Percentiles rank a stretch among this genome's conserved stretches.
phyloP scores from a whole-genome alignment of 768 basidiomycete genomes.

The Pholiota microspora region DNA sequence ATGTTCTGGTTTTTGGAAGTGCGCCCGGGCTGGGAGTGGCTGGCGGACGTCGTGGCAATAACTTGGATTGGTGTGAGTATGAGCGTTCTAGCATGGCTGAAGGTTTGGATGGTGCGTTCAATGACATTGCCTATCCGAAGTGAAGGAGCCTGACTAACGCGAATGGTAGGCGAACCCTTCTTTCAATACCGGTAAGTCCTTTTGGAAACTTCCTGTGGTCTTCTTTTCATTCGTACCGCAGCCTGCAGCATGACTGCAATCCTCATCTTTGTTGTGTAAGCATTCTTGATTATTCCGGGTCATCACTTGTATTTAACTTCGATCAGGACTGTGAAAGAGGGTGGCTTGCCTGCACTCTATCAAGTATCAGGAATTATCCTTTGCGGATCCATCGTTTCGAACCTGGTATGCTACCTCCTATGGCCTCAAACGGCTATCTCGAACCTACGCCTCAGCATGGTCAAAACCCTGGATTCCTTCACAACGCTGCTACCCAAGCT shows the following conservation, averaged over 20 bases:
- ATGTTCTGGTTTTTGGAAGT: conserved; percentile 80
- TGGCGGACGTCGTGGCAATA: conserved; percentile 73
- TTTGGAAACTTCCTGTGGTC: background rate
- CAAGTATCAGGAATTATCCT: conserved; percentile 76
- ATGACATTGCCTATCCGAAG: background rate
- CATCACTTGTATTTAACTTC: background rate
- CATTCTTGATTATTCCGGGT: no score
- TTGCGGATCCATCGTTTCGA: conserved; percentile 75
- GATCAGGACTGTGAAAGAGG: conserved; percentile 83
- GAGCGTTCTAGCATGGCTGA: conserved; percentile 84
- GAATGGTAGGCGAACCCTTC: conserved; percentile 60
- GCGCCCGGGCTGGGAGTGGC: conserved; percentile 65
- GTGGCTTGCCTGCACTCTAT: conserved; percentile 71
- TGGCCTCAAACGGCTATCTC: conserved; percentile 86
- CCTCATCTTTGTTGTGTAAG: conserved; percentile 80
- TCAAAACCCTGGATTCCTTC: conserved; percentile 83
- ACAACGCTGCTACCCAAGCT: conserved; percentile 81
- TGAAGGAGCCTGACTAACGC: background rate
- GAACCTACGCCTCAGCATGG: conserved; percentile 83
- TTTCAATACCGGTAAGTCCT: conserved; percentile 74
- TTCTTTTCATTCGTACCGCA: conserved; percentile 22
- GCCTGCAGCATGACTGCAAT: conserved; percentile 86
- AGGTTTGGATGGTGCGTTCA: conserved; percentile 70
- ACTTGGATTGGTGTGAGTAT: conserved; percentile 84
- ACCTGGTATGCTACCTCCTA: conserved; percentile 77